A percentile compares a stretch with the other conserved stretches of the same genome.
Evolutionary conservation across 495 filamentous ascomycete genomes (phyloP).

Genomic region (Tetracladium setigerum): DNA sequence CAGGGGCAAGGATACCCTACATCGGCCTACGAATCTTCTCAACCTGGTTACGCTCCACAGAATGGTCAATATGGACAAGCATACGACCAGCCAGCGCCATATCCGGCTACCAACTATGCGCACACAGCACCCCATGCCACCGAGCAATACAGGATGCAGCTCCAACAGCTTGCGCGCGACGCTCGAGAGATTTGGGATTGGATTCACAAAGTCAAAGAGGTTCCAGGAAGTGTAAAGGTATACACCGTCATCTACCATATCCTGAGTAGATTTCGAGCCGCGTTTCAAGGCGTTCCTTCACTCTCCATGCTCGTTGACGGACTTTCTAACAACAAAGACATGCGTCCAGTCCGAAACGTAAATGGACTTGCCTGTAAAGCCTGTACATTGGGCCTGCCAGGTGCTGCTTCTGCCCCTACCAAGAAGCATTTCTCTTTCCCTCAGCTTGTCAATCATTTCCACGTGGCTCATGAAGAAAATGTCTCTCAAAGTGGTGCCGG

Average conservation of each 20-base stretch:
- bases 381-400: slow-evolving; percentile 36
- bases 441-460: slow-evolving; percentile 62
- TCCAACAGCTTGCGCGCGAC: slow-evolving; percentile 50
- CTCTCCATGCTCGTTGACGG: slow-evolving; percentile 59
- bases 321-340: slow-evolving; percentile 53
- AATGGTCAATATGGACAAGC: slow-evolving; percentile 12
- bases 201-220: slow-evolving; percentile 50
- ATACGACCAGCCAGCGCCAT: slow-evolving; percentile 22
- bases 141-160: slow-evolving; percentile 39
- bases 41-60: slow-evolving; percentile 17
- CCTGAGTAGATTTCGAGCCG: slow-evolving; percentile 41
- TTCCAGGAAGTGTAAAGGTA: slow-evolving; percentile 54
- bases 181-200: slow-evolving; percentile 56
- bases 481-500: slow-evolving; percentile 21
- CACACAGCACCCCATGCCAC: slow-evolving; percentile 18
- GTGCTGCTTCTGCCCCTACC: slow-evolving; percentile 22
- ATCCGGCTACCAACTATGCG: slow-evolving; percentile 11
- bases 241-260: slow-evolving; percentile 57
- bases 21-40: slow-evolving; percentile 15
- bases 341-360: slow-evolving; percentile 59
- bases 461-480: slow-evolving; percentile 42
- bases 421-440: slow-evolving; percentile 50
- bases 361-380: slow-evolving; percentile 58
- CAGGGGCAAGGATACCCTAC: slow-evolving; percentile 16
- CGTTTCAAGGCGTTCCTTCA: slow-evolving; percentile 46